Evolutionary conservation across 345 rosid genomes (phyloP).

Genomic region (Conringia planisiliqua): DNA sequence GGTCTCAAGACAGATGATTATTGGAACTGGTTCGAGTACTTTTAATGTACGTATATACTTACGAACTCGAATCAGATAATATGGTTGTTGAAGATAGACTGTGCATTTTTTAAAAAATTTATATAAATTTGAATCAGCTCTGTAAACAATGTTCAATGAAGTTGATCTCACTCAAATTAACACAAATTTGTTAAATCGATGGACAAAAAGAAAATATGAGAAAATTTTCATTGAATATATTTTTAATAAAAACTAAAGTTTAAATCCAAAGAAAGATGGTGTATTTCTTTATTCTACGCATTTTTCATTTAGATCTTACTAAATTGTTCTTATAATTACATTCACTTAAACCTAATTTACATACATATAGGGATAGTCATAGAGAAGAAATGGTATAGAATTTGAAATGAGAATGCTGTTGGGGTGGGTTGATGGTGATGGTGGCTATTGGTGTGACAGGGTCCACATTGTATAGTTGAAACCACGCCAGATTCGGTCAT

Average conservation of each 20-base stretch:
- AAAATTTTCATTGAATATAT: too few relatives aligned
- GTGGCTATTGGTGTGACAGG: slow-evolving; percentile 30
- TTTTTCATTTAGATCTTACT: neutral
- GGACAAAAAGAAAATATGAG: too few relatives aligned
- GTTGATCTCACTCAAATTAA: too few relatives aligned
- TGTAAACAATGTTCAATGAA: too few relatives aligned
- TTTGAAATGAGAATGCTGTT: slow-evolving; percentile 22
- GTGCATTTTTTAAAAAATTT: too few relatives aligned
- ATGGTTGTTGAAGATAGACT: too few relatives aligned
- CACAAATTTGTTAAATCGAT: too few relatives aligned
- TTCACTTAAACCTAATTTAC: neutral
- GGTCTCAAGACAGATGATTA: neutral
- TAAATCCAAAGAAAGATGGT: too few relatives aligned
- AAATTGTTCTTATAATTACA: neutral
- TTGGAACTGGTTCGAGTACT: neutral
- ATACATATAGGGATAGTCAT: neutral
- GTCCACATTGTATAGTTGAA: slow-evolving; percentile 41
- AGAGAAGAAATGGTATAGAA: neutral
- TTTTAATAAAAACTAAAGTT: too few relatives aligned
- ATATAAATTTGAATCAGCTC: too few relatives aligned
- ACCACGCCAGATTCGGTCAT: slow-evolving; percentile 52
- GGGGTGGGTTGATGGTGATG: slow-evolving; percentile 23
- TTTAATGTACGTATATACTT: neutral
- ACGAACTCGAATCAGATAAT: neutral
- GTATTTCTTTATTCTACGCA: too few relatives aligned